phyloP scores from a whole-genome alignment of 805 yeast species.

The Maudiozyma pseudohumilis region DNA sequence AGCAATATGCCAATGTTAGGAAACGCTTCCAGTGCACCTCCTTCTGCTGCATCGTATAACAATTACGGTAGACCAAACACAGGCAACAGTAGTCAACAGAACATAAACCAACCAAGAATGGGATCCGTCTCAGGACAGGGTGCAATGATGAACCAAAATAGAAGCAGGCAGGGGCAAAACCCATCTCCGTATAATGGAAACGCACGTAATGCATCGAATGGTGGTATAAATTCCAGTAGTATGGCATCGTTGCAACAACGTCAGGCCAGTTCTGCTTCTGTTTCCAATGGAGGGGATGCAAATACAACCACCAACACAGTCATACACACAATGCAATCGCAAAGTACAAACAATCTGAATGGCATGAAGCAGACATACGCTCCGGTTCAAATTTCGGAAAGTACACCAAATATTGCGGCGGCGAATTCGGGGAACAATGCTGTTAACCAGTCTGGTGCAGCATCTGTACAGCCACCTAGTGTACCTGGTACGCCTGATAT shows the following conservation, averaged over 20 bases:
- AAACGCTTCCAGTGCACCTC: constrained; percentile 22
- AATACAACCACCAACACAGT: constrained; percentile 19
- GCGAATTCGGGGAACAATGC: no score
- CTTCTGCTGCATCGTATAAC: background rate
- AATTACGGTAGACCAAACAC: constrained; percentile 8
- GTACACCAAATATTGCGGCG: background rate
- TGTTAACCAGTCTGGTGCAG: no score
- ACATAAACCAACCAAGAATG: constrained; percentile 15
- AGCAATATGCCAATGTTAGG: constrained; percentile 28
- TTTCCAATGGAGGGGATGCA: constrained; percentile 13
- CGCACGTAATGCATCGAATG: background rate
- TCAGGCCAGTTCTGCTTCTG: constrained; percentile 20
- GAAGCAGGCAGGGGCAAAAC: constrained; percentile 10
- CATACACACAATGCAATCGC: constrained; percentile 10
- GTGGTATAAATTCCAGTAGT: constrained; percentile 2
- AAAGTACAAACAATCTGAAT: constrained; percentile 2
- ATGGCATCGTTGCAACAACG: constrained; percentile 10
- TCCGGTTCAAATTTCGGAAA: constrained; percentile 1
- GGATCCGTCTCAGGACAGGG: constrained; percentile 21
- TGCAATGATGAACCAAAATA: constrained; percentile 10
- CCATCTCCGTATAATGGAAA: constrained; percentile 2
- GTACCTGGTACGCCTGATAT: constrained; percentile 1
- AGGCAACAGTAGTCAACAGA: constrained; percentile 2
- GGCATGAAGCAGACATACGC: constrained; percentile 5
- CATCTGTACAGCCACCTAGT: background rate